Percentiles rank a stretch among this genome's conserved stretches.
phyloP scores from a whole-genome alignment of 345 rosid genomes.

The Angophora floribunda region DNA sequence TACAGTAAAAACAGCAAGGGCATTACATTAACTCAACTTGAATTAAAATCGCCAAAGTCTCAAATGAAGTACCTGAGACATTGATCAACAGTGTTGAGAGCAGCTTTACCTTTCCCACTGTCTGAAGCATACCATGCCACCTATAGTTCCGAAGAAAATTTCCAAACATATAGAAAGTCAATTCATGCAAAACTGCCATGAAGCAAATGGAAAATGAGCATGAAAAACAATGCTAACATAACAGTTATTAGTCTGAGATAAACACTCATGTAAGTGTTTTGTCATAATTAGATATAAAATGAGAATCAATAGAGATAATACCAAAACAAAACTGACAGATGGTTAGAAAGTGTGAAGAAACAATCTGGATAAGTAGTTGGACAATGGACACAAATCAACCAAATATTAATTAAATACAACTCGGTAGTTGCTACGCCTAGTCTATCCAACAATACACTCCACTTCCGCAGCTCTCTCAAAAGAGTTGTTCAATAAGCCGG shows the following conservation, averaged over 20 bases:
- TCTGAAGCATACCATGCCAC: constrained; percentile 91
- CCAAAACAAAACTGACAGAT: background rate
- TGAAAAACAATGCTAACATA: background rate
- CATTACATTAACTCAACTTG: background rate
- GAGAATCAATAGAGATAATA: background rate
- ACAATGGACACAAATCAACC: background rate
- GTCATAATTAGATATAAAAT: background rate
- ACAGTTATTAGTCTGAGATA: background rate
- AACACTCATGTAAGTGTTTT: background rate
- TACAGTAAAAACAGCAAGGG: background rate
- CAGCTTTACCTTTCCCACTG: constrained; percentile 55
- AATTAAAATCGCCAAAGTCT: background rate
- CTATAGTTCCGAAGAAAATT: constrained; percentile 38
- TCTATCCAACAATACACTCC: background rate
- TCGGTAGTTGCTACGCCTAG: background rate
- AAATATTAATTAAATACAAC: background rate
- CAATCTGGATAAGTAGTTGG: background rate
- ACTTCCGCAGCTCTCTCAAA: background rate
- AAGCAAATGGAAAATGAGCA: constrained; percentile 3
- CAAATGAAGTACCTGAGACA: constrained; percentile 51
- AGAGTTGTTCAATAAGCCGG: background rate
- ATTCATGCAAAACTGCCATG: constrained; percentile 13
- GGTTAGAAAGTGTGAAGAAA: background rate
- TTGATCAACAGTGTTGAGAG: constrained; percentile 51
- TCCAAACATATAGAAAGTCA: constrained; percentile 17